Conservation (phyloP, 2,329 filamentous ascomycete species). For the Seiridium unicorne region DNA sequence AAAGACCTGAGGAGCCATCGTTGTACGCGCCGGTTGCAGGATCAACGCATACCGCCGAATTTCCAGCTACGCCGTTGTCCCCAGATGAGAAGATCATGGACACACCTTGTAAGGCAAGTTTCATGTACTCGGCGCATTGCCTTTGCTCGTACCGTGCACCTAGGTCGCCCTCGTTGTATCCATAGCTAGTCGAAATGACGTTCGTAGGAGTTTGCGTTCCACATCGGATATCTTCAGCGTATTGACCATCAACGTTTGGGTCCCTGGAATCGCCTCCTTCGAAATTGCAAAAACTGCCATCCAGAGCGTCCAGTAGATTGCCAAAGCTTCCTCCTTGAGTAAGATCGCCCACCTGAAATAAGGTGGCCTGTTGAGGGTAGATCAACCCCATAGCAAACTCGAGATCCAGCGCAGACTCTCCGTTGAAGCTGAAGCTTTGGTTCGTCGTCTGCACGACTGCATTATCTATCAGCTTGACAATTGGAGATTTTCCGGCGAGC, state of each 20-base stretch:
- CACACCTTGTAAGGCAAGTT: slow-evolving; percentile 52
- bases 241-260: slow-evolving; percentile 32
- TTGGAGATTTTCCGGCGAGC: slow-evolving; percentile 38
- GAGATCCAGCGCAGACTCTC: slow-evolving; percentile 54
- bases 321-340: slow-evolving; percentile 38
- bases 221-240: slow-evolving; percentile 21
- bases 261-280: slow-evolving; percentile 38
- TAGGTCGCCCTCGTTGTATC: slow-evolving; percentile 48
- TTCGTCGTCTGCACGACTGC: slow-evolving; percentile 31
- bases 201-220: slow-evolving; percentile 38
- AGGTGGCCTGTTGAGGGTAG: slow-evolving; percentile 47
- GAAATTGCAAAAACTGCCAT: slow-evolving; percentile 44
- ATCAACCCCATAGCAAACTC: slow-evolving; percentile 53
- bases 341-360: slow-evolving; percentile 42
- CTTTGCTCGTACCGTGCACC: slow-evolving; percentile 46
- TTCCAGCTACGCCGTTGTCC: slow-evolving; percentile 46
- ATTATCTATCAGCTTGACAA: slow-evolving; percentile 29
- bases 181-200: slow-evolving; percentile 55
- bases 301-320: slow-evolving; percentile 39
- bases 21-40: slow-evolving; percentile 25
- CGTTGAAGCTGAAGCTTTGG: slow-evolving; percentile 37
- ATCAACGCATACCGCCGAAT: slow-evolving; percentile 34
- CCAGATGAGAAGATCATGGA: slow-evolving; percentile 43
- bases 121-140: slow-evolving; percentile 57
- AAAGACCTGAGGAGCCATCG: slow-evolving; percentile 29